phyloP scores from a whole-genome alignment of 441 rosid genomes.

The Bocquillonia castaneifolia region DNA sequence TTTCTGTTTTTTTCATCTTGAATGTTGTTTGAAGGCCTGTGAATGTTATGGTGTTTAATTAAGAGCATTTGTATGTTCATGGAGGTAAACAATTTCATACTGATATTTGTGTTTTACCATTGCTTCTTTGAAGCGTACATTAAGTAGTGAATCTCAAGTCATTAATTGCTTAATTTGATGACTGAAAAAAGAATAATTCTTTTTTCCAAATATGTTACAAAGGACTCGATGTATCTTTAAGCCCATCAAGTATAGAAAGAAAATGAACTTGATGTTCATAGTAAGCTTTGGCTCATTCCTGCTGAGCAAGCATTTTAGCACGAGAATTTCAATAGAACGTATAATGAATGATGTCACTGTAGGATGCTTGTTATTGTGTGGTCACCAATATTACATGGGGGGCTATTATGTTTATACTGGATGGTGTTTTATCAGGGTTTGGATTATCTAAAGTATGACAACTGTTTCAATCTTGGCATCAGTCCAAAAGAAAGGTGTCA shows the following conservation, averaged over 20 bases:
- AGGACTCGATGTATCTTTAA: not conserved
- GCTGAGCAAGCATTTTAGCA: not conserved
- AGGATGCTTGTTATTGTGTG: not conserved
- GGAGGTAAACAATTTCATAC: not conserved
- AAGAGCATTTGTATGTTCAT: not conserved
- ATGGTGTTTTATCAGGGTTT: constrained; percentile 51
- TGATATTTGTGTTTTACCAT: not conserved
- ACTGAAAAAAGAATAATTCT: not conserved
- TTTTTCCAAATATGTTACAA: constrained; percentile 1
- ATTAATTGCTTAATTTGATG: not conserved
- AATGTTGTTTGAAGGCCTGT: not conserved
- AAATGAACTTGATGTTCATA: not conserved
- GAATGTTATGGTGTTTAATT: not conserved
- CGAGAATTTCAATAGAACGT: constrained; percentile 1
- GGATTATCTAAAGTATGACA: constrained; percentile 94
- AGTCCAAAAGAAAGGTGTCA: constrained; percentile 61
- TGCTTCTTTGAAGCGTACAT: not conserved
- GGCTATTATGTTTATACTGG: constrained; percentile 9
- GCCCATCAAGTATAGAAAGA: not conserved
- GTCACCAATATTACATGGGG: not conserved
- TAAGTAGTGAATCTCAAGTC: not conserved
- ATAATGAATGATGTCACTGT: not conserved
- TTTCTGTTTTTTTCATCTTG: constrained; percentile 23
- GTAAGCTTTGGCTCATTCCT: not conserved
- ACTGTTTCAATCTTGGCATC: constrained; percentile 86